Conservation (phyloP, 805 yeast species). For the Barnettozyma vustinii region DNA sequence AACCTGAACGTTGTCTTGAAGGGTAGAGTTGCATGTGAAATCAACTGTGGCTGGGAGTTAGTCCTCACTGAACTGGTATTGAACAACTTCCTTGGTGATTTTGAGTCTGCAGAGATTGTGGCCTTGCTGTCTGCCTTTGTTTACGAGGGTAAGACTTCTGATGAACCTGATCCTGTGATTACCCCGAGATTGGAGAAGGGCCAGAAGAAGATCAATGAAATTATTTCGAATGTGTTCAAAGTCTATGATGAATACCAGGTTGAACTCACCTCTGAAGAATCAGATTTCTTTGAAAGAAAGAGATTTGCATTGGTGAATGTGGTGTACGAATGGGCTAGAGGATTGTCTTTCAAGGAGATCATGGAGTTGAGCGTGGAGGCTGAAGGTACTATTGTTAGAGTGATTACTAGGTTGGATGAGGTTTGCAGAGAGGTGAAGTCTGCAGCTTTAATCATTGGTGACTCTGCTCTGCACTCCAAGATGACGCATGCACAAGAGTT, state of each 20-base stretch:
- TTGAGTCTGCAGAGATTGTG: slow-evolving; percentile 95
- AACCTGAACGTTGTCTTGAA: slow-evolving; percentile 74
- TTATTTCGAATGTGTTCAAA: slow-evolving; percentile 55
- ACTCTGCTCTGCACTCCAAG: slow-evolving; percentile 80
- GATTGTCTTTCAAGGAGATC: slow-evolving; percentile 84
- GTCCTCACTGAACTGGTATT: slow-evolving; percentile 82
- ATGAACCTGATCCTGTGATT: slow-evolving; percentile 52
- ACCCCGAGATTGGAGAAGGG: slow-evolving; percentile 83
- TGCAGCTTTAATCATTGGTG: slow-evolving; percentile 93
- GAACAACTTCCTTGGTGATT: slow-evolving; percentile 88
- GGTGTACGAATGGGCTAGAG: slow-evolving; percentile 98
- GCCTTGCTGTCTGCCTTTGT: slow-evolving; percentile 90
- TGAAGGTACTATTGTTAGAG: slow-evolving; percentile 96
- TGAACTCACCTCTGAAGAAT: slow-evolving; percentile 75
- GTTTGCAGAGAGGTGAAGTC: slow-evolving; percentile 90
- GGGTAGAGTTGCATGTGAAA: slow-evolving; percentile 92
- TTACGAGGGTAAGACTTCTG: slow-evolving; percentile 70
- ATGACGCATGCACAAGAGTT: slow-evolving; percentile 91
- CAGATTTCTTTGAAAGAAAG: slow-evolving; percentile 73
- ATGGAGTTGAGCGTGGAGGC: slow-evolving; percentile 85
- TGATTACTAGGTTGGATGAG: slow-evolving; percentile 90
- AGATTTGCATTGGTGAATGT: slow-evolving; percentile 90
- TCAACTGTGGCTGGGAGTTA: slow-evolving; percentile 87
- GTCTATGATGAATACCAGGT: slow-evolving; percentile 68
- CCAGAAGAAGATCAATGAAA: slow-evolving; percentile 57